Base-by-base conservation (phyloP, 1,284 basidiomycete genomes). In the Tetrapyrgos nigripes region DNA sequence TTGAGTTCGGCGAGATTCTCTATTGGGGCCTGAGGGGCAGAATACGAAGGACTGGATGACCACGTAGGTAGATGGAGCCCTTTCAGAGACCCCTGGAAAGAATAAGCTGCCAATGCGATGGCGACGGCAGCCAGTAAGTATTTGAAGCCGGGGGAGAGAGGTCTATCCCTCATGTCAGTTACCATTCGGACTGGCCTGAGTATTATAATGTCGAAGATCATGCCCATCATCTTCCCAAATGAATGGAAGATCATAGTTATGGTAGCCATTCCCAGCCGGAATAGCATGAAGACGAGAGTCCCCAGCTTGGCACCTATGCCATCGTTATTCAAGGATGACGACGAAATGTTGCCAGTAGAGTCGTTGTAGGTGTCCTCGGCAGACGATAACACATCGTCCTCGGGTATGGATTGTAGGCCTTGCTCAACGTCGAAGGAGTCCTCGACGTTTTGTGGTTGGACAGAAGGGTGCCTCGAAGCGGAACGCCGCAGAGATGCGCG, bases 1-100 rank as follows among this genome's bases (percentile, higher is more conserved):
- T 88, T 79, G 21, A 96, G 77, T 61, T 92, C 92, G 4, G 86
- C 83, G 49, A 94, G 77, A 65, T 91, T 84, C 11, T 81, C 80
- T 1, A 88, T 85, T 5, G 91, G 89, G 4, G 79, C 67, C 9
- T 83, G 79, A 0, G 92, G 88, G 9, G 83, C 72, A 14, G 72
- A 64, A 65, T 78, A 80, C 21, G 73, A 64, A 31, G 65, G 64
- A 28, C 67, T 52, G 55, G 64, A 64, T 57, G 51, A 61, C 61
- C 56, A 68, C 59, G 53, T 59, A 26, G 45, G 54, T 56, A 57
- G 66, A 66, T 73, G 58, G 21, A 66, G 60, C 54, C 61, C 66
- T 52, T 66, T 65, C 13, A 76, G 57, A 21, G 74, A 69, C 26
- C 75, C 72, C 49, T 70, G 74, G 14, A 84, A 67, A 8, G 73